These are phyloP conservation scores for Hondaea fermentalgiana DNA, from an alignment of 108 stramenopile genomes.

Conservation along the genomic window DNA sequence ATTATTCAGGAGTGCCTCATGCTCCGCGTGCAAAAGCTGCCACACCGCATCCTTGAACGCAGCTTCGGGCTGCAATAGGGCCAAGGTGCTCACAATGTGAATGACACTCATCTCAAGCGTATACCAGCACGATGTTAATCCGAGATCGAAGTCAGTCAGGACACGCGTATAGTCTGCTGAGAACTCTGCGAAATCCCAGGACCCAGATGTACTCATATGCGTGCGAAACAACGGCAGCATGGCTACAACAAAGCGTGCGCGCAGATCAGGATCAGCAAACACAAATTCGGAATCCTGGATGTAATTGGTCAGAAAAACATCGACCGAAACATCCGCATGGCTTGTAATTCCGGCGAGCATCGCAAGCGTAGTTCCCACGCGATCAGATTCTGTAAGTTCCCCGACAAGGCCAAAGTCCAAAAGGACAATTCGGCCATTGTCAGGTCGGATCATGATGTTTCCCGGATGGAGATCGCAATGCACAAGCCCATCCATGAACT, in stretches of 20 bases:
- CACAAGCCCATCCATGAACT: not conserved
- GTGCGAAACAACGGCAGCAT: not conserved
- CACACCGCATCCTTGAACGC: not conserved
- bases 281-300: not conserved
- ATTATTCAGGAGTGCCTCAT: not conserved
- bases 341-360: not conserved
- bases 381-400: not conserved
- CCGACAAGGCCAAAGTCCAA: not conserved
- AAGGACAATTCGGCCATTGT: not conserved
- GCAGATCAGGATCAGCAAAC: not conserved
- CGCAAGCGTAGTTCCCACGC: not conserved
- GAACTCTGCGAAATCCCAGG: not conserved
- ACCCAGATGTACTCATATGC: not conserved
- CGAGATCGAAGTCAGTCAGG: not conserved
- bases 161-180: not conserved
- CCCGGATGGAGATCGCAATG: not conserved
- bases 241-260: no score
- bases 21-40: not conserved
- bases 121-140: not conserved
- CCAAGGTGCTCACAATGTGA: not conserved
- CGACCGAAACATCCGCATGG: not conserved
- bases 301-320: not conserved
- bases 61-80: not conserved
- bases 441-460: not conserved
- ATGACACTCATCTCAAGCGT: not conserved